A percentile compares a stretch with the other conserved stretches of the same genome.
phyloP scores from a whole-genome alignment of 148 eudicot genomes.

The Selenicereus undatus region DNA sequence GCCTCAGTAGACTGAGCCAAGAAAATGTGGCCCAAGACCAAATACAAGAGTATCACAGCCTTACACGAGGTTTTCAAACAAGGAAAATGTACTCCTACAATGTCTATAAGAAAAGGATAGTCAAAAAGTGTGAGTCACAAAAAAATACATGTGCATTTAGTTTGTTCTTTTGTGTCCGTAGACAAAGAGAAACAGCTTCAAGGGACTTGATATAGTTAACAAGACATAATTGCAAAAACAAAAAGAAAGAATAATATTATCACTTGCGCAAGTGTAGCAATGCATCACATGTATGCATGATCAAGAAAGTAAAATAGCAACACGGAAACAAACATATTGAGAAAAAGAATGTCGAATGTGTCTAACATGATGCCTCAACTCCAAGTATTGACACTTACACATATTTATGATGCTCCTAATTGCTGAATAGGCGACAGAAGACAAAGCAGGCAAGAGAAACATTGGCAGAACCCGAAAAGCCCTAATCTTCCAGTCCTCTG shows the following conservation, averaged over 20 bases:
- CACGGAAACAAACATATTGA: too few species aligned
- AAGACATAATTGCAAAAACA: background rate
- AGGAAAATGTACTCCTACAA: background rate
- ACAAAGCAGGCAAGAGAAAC: constrained; percentile 79
- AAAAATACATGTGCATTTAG: background rate
- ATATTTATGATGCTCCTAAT: constrained; percentile 50
- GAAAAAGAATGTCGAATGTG: background rate
- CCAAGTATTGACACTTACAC: constrained; percentile 46
- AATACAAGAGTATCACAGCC: too few species aligned
- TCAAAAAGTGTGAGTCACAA: background rate
- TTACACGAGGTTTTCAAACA: background rate
- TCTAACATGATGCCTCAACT: background rate
- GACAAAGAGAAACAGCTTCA: background rate
- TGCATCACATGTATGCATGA: background rate
- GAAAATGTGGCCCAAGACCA: background rate
- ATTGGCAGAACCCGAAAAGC: constrained; percentile 80
- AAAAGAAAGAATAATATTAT: background rate
- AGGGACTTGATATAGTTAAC: background rate
- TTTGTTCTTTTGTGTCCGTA: background rate
- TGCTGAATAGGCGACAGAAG: constrained; percentile 48
- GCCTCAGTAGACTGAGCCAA: background rate
- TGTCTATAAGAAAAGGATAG: background rate
- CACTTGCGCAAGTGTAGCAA: background rate
- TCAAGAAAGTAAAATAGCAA: background rate
- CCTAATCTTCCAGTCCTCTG: constrained; percentile 76